A percentile compares a stretch with the other conserved stretches of the same genome.
Conservation (phyloP, 148 eudicot species). For the Cornus controversa region DNA sequence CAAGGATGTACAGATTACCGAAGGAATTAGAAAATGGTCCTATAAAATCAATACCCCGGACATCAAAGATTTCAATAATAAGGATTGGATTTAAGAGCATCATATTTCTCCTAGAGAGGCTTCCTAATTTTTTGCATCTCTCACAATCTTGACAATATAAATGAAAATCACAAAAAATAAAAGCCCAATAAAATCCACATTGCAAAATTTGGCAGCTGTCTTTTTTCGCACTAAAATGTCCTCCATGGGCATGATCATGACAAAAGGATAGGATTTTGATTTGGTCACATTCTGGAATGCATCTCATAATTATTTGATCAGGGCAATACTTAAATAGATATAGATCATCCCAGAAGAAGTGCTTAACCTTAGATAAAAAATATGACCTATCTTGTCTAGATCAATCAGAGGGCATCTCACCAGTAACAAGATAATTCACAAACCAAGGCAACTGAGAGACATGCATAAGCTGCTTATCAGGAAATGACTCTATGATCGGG, state of each 20-base stretch:
- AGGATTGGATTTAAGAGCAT: no score
- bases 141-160: not conserved
- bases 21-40: not conserved
- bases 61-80: no score
- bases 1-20: not conserved
- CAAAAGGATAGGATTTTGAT: not conserved
- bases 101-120: not conserved
- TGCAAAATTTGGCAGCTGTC: not conserved
- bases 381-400: no score
- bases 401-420: no score
- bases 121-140: not conserved
- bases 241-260: not conserved
- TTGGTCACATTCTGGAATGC: not conserved
- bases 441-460: no score
- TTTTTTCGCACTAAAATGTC: not conserved
- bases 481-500: no score
- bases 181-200: slow-evolving; percentile 9
- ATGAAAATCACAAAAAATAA: not conserved
- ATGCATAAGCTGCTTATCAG: no score
- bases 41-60: not conserved
- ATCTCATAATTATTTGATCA: not conserved
- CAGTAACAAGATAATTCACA: no score
- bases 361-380: not conserved
- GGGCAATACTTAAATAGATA: not conserved
- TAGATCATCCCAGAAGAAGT: not conserved